Evolutionary conservation across 2,329 filamentous ascomycete species (phyloP).

Genomic region (Cephalotrichum gorgonifer): DNA sequence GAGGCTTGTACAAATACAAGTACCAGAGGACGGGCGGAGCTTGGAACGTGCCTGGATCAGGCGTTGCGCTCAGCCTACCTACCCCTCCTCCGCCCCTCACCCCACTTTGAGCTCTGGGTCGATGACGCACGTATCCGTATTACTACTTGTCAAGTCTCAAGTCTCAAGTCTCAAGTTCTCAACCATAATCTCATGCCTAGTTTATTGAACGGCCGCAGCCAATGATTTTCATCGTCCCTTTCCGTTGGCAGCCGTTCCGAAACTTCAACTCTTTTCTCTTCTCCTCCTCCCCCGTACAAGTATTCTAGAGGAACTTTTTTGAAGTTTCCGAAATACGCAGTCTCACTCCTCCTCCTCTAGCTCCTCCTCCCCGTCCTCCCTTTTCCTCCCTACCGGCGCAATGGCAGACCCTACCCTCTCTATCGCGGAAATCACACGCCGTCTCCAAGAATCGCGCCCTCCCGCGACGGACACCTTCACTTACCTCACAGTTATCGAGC

Average conservation of each 20-base stretch:
- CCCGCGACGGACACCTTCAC: constrained; percentile 57
- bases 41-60: not conserved
- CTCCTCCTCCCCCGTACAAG: not conserved
- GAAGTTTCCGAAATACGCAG: too few species aligned
- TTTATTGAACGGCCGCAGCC: not conserved
- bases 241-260: not conserved
- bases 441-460: constrained; percentile 37
- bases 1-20: too few species aligned
- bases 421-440: constrained; percentile 29
- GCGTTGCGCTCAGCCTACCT: too few species aligned
- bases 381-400: not conserved
- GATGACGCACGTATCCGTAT: not conserved
- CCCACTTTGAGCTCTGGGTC: not conserved
- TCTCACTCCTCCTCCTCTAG: too few species aligned
- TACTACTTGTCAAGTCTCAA: too few species aligned
- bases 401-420: not conserved
- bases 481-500: constrained; percentile 69
- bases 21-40: not conserved
- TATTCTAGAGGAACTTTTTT: not conserved
- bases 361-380: not conserved
- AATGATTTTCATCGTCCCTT: not conserved
- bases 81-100: not conserved
- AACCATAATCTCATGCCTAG: not conserved
- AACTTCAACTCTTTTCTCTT: not conserved
- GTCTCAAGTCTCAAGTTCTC: not conserved